phyloP scores from a whole-genome alignment of 768 basidiomycete genomes.

The Sarcodon aspratus region DNA sequence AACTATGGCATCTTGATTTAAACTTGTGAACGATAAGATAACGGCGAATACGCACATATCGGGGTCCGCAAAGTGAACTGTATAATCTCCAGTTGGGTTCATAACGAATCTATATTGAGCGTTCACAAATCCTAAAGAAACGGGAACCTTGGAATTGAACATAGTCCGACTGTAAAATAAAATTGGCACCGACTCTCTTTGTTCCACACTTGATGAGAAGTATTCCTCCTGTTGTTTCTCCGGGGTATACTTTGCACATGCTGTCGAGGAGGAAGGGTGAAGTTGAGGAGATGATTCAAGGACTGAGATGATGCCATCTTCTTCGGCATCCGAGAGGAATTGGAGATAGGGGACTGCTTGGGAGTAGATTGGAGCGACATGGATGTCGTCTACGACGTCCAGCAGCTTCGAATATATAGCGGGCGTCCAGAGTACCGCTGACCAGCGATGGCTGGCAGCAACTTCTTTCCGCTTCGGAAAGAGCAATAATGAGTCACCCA shows the following conservation, averaged over 20 bases:
- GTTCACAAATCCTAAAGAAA: conserved; percentile 79
- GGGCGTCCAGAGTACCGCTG: conserved; percentile 25
- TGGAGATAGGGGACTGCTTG: conserved; percentile 12
- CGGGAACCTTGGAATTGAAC: conserved; percentile 5
- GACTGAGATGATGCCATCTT: conserved; percentile 64
- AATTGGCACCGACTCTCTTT: conserved; percentile 73
- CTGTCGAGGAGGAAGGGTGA: conserved; percentile 84
- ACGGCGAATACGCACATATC: conserved; percentile 62
- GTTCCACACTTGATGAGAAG: conserved; percentile 62
- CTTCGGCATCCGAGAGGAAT: conserved; percentile 38
- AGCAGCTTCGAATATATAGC: conserved; percentile 23
- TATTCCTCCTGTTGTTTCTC: conserved; percentile 57
- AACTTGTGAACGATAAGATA: conserved; percentile 7
- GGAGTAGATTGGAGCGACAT: background rate
- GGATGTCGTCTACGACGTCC: background rate
- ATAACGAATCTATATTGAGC: conserved; percentile 94
- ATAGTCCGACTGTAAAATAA: conserved; percentile 6
- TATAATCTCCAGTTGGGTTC: conserved; percentile 86
- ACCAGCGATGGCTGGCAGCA: too few relatives aligned
- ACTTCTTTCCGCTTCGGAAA: too few relatives aligned
- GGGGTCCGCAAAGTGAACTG: conserved; percentile 93
- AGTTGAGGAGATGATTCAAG: conserved; percentile 85
- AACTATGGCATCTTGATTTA: conserved; percentile 33
- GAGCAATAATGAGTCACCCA: too few relatives aligned
- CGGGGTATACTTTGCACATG: conserved; percentile 53